Evolutionary conservation across 1,284 basidiomycete genomes (phyloP), one percentile per base, ranked within the genome.

Genomic region (Rhodotorula sp.): DNA sequence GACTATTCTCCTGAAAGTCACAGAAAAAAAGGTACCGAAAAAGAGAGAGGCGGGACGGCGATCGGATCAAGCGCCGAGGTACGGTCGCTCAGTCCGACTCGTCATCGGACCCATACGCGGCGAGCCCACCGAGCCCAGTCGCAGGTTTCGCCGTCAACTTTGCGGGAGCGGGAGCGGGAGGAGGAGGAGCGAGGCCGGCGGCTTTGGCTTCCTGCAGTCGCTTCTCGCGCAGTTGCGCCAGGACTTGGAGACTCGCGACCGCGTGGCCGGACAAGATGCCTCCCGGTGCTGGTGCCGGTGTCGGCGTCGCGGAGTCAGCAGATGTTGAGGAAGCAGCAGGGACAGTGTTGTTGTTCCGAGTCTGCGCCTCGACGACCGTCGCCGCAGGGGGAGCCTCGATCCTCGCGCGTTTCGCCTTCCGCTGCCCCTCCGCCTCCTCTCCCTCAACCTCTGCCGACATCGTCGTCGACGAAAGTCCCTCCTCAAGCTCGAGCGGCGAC

Each of bases 331-430:
- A 10, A 18, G 46, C 45, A 3, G 12, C 7, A 4, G 46, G 29
- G 6, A 26, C 64, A 42, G 56, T 53, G 30, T 60, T 30, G 56
- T 48, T n/a, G 30, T 53, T 65, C 10, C 42, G 61, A 54, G 61
- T 49, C 49, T 44, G 42, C 42, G 49, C 55, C 22, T 60, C 66
- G 14, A 42, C 44, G 51, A 62, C 37, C 26, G 55, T 45, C 89
- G 86, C 22, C 89, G 75, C 74, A 49, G 48, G 48, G 86, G 83
- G 62, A 82, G 61, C 83, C 81, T 57, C 84, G 83, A 62, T 80
- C 81, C 69, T 78, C 76, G 44, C 75, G 72, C 68, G 51, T 60
- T 76, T 74, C 20, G 49, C 26, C 30, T 62, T 64, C 54, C 75
- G 49, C 49, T 54, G 26, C 14, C 74, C 75, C 29, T 57, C 70